phyloP scores from a whole-genome alignment of 2,329 filamentous ascomycete species.

The Fusarium sterilihyphosum region DNA sequence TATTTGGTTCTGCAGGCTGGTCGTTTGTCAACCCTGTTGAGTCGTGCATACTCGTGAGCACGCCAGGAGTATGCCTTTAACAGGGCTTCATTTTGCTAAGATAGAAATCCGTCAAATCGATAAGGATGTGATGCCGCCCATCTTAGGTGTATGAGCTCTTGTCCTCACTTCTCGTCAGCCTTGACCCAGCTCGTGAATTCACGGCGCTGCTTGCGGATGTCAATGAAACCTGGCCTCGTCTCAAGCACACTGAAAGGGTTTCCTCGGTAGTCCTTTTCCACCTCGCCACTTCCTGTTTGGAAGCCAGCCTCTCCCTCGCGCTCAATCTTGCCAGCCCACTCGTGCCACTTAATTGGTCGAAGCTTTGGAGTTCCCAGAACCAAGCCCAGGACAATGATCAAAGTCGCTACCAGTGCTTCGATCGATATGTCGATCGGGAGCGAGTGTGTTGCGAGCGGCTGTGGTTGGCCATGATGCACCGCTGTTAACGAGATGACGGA shows the following conservation, averaged over 20 bases:
- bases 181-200: constrained; percentile 83
- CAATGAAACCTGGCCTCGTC: constrained; percentile 83
- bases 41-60: neutral
- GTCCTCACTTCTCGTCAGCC: constrained; percentile 41
- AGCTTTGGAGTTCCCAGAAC: constrained; percentile 81
- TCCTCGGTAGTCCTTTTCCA: constrained; percentile 74
- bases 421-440: constrained; percentile 88
- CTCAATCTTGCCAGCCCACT: constrained; percentile 87
- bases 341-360: constrained; percentile 84
- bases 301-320: constrained; percentile 73
- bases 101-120: neutral
- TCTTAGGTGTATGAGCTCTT: neutral
- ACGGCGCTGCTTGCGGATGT: constrained; percentile 82
- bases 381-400: constrained; percentile 84
- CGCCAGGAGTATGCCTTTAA: neutral
- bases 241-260: constrained; percentile 86
- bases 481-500: constrained; percentile 73
- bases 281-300: constrained; percentile 66
- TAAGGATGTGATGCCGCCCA: neutral
- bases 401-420: constrained; percentile 83
- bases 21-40: neutral
- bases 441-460: constrained; percentile 54
- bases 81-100: neutral
- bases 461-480: constrained; percentile 55
- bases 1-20: neutral